Conservation (phyloP, 169 alveolate species). For the Eimeria falciformis region DNA sequence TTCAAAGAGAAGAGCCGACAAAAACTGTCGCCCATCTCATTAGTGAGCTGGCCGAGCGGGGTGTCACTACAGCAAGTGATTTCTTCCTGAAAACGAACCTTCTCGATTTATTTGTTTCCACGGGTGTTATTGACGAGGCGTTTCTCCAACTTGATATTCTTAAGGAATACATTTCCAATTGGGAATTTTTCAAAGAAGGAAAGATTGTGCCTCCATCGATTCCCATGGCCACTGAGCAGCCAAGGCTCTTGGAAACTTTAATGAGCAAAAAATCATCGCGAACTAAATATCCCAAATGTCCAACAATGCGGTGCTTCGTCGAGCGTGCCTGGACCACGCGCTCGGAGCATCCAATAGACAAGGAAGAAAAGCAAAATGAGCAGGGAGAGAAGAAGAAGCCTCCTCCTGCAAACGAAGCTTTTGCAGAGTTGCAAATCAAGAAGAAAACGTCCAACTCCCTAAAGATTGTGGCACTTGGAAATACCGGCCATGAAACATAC, state of each 20-base stretch:
- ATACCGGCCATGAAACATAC: conserved; percentile 31
- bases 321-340: conserved; percentile 13
- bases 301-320: conserved; percentile 47
- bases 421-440: background rate
- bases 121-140: conserved; percentile 36
- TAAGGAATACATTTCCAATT: background rate
- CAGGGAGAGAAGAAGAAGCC: background rate
- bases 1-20: background rate
- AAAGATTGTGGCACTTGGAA: conserved; percentile 49
- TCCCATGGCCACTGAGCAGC: background rate
- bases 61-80: conserved; percentile 10
- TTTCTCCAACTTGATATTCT: conserved; percentile 54
- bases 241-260: background rate
- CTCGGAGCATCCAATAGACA: conserved; percentile 12
- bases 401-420: background rate
- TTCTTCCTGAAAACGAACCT: conserved; percentile 54
- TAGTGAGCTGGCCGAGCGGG: conserved; percentile 46
- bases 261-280: conserved; percentile 8
- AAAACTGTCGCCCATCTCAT: conserved; percentile 26
- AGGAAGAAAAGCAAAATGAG: conserved; percentile 27
- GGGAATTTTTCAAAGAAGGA: background rate
- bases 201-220: conserved; percentile 20
- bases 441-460: conserved; percentile 51
- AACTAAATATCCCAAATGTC: conserved; percentile 65
- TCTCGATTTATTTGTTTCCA: conserved; percentile 41